These are phyloP conservation scores for Saccharomyces paradoxus DNA, from an alignment of 805 yeast species.

Conservation along the genomic window DNA sequence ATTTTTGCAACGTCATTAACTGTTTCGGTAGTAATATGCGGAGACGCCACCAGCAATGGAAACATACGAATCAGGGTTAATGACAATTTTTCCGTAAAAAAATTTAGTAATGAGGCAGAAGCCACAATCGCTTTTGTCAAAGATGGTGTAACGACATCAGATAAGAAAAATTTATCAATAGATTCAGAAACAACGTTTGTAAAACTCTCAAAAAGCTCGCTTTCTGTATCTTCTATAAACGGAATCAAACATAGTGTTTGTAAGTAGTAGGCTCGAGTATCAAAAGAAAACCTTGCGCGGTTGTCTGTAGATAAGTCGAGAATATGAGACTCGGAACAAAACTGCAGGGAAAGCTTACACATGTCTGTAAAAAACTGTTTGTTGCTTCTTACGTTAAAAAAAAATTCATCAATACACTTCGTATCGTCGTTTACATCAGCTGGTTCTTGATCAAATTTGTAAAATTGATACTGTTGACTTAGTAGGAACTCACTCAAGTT, in stretches of 20 bases:
- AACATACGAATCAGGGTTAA: constrained; percentile 33
- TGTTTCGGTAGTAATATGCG: constrained; percentile 38
- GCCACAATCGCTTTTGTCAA: constrained; percentile 38
- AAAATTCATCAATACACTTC: constrained; percentile 31
- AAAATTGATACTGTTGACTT: constrained; percentile 5
- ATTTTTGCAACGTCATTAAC: constrained; percentile 47
- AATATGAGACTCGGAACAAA: constrained; percentile 10
- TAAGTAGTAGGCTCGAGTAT: constrained; percentile 33
- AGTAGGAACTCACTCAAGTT: constrained; percentile 8
- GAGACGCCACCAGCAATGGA: constrained; percentile 51
- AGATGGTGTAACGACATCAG: constrained; percentile 13
- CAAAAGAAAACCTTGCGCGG: constrained; percentile 16
- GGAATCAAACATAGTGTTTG: constrained; percentile 28
- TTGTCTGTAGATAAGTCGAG: constrained; percentile 15
- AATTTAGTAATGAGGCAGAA: constrained; percentile 48
- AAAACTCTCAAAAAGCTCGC: constrained; percentile 38
- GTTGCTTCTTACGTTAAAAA: constrained; percentile 30
- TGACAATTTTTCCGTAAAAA: constrained; percentile 28
- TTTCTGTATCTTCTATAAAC: constrained; percentile 37
- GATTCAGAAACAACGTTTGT: constrained; percentile 42
- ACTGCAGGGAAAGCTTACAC: constrained; percentile 22
- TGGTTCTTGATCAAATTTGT: constrained; percentile 6
- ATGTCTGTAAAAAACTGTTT: constrained; percentile 26
- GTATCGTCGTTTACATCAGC: constrained; percentile 22
- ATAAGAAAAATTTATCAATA: constrained; percentile 41